These are phyloP conservation scores for Meripilus lineatus DNA, from an alignment of 1,284 basidiomycete species.

Conservation along the genomic window DNA sequence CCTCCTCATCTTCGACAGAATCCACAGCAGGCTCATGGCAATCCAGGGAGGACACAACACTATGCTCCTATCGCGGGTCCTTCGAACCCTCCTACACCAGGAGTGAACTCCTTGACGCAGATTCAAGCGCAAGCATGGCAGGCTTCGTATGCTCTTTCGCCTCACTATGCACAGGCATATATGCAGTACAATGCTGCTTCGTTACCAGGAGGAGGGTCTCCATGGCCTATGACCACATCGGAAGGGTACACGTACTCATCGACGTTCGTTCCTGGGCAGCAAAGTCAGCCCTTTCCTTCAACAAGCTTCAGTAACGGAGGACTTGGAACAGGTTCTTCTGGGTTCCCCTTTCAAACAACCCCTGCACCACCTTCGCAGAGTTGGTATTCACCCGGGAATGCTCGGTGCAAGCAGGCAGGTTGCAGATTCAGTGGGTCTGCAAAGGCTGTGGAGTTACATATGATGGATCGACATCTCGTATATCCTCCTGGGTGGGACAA, in stretches of 20 bases:
- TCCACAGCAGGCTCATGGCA: background rate
- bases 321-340: slow-evolving; percentile 14
- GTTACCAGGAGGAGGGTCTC: no score
- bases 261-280: slow-evolving; percentile 34
- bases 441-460: slow-evolving; percentile 76
- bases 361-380: slow-evolving; percentile 13
- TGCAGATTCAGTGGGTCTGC: slow-evolving; percentile 74
- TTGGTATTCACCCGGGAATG: slow-evolving; percentile 62
- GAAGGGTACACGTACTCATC: slow-evolving; percentile 54
- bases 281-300: slow-evolving; percentile 4
- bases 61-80: background rate
- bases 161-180: slow-evolving; percentile 63
- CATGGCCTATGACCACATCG: slow-evolving; percentile 32
- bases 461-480: slow-evolving; percentile 88
- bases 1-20: slow-evolving; percentile 10
- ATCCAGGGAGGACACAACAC: background rate
- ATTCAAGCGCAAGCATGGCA: slow-evolving; percentile 15
- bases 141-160: slow-evolving; percentile 26
- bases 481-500: slow-evolving; percentile 75
- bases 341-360: slow-evolving; percentile 2
- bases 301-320: slow-evolving; percentile 4
- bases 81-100: no score
- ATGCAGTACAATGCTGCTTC: slow-evolving; percentile 26
- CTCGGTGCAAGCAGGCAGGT: slow-evolving; percentile 58
- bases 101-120: no score